Evolutionary conservation across 176 grass and related monocot species (phyloP), one percentile per base, ranked within the genome.

Genomic region (Carex kokanica): DNA sequence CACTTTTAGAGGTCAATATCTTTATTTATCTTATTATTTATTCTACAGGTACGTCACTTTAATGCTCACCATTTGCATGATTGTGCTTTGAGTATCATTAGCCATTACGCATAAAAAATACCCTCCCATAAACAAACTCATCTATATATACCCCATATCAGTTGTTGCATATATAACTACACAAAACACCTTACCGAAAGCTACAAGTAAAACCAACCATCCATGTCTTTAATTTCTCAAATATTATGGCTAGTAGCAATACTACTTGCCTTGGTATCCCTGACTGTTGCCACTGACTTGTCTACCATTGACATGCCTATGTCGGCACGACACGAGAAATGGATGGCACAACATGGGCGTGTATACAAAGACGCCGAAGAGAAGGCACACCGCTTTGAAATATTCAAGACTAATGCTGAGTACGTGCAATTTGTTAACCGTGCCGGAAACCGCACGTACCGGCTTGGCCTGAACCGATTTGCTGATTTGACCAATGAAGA

Each of bases 291-390:
- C 72, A 84, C 80, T 32, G 62, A 23, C 58, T 75, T 85, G 68
- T 12, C 54, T 84, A 14, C 12, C 1, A 15, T 63, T 41, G 51
- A 60, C 21, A 23, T 71, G 45, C 6, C 64, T 29, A 84, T 62
- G 31, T 53, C 59, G 38, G 55, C 27, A 4, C 59, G 83, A 61
- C 86, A 91, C 59, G 83, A 91, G 73, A 74, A 62, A 69, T 91
- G 86, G 90, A 91, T 91, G 90, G 80, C 47, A 36, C 36, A 63
- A 78, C 72, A 86, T 64, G 90, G 86, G 13, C 86, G 84, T 18
- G 64, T 57, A 0, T 91, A 91, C 63, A 80, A 78, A 13, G 73
- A 88, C 83, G 86, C 71, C 0, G 74, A 41, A 5, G 90, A 91
- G 83, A 88, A 86, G 64, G 23, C 12, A 21, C 84, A 18, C 3